phyloP scores from a whole-genome alignment of 768 basidiomycete species.

The Lyophyllum semitale region DNA sequence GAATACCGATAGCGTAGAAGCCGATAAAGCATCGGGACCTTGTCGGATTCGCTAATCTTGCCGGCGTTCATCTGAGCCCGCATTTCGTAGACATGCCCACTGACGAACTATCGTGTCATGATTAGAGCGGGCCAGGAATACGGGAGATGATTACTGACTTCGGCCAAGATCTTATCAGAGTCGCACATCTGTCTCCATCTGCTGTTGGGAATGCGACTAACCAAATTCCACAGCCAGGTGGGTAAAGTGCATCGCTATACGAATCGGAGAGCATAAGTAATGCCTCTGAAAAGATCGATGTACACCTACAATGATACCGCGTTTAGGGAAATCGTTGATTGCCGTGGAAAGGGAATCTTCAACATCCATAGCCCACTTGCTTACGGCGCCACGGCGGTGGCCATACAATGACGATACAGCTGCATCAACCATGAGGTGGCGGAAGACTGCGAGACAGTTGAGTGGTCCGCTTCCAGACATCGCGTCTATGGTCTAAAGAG shows the following conservation, averaged over 20 bases:
- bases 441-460: constrained; percentile 73
- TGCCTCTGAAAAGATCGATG: constrained; percentile 1
- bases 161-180: constrained; percentile 79
- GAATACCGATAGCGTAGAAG: constrained; percentile 64
- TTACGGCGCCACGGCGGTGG: constrained; percentile 68
- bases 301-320: constrained; percentile 60
- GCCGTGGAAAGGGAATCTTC: constrained; percentile 72
- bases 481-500: constrained; percentile 55
- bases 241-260: constrained; percentile 70
- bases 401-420: constrained; percentile 71
- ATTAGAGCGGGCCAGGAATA: background rate
- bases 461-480: constrained; percentile 58
- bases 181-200: constrained; percentile 75
- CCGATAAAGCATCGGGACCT: constrained; percentile 66
- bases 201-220: constrained; percentile 67
- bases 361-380: constrained; percentile 65
- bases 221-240: constrained; percentile 69
- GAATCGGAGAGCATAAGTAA: background rate
- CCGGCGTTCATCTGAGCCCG: constrained; percentile 68
- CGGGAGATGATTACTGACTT: constrained; percentile 44
- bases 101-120: constrained; percentile 58
- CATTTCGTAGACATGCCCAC: constrained; percentile 72
- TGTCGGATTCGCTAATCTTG: constrained; percentile 54
- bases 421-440: constrained; percentile 77
- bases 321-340: constrained; percentile 79